A percentile compares a stretch with the other conserved stretches of the same genome.
Conservation (phyloP, 2,329 filamentous ascomycete genomes). For the Colletotrichum sp. region DNA sequence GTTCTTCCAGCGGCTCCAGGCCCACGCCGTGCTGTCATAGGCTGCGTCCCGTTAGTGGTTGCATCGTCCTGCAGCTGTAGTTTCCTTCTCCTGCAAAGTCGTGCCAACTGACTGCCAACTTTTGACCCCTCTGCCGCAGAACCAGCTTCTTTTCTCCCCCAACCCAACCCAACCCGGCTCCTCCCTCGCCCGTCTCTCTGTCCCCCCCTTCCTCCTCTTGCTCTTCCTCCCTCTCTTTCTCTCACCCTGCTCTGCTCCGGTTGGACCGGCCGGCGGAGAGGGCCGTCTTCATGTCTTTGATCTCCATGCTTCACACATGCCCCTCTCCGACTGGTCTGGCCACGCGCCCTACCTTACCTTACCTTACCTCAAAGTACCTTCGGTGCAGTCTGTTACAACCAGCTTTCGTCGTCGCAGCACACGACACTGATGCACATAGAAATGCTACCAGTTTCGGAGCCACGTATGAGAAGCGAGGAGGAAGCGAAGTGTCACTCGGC, state of each 20-base stretch:
- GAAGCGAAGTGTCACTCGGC: neutral
- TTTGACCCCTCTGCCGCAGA: neutral
- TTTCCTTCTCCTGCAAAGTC: conserved; percentile 13
- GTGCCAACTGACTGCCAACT: conserved; percentile 18
- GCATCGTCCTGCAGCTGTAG: conserved; percentile 13
- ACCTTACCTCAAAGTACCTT: neutral
- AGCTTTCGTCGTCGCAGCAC: neutral
- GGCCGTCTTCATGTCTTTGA: neutral
- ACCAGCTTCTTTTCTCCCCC: neutral
- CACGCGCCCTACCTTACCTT: neutral
- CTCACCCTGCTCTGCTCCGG: neutral
- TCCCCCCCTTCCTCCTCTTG: neutral
- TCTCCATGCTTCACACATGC: neutral
- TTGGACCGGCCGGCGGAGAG: neutral
- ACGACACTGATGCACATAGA: neutral
- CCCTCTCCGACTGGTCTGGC: neutral
- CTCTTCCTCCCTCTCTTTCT: neutral
- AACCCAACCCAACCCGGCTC: neutral
- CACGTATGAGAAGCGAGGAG: neutral
- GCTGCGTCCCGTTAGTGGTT: conserved; percentile 4
- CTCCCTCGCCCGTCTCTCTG: neutral
- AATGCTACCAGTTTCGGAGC: neutral
- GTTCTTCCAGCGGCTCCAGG: neutral
- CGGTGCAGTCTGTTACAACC: neutral
- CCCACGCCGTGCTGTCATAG: neutral